Conservation (phyloP, 768 basidiomycete species). For the Naganishia randhawae region DNA sequence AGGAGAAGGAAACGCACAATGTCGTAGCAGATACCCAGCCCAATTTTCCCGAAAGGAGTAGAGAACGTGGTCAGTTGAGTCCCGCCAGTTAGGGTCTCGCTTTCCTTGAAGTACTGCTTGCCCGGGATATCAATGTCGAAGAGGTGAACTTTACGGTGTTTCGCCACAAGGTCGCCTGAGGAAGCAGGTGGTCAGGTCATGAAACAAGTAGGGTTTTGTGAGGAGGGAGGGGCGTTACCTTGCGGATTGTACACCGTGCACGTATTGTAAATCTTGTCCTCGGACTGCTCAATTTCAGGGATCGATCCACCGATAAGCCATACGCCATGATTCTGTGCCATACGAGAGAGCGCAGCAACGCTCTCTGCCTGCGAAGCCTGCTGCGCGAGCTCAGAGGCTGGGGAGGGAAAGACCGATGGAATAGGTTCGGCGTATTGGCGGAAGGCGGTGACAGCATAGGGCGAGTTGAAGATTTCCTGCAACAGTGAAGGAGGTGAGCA, state of each 20-base stretch:
- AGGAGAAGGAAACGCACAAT: constrained; percentile 51
- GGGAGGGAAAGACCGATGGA: constrained; percentile 9
- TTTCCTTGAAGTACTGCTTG: constrained; percentile 60
- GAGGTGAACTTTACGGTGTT: constrained; percentile 89
- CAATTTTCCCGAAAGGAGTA: constrained; percentile 95
- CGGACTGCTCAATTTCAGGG: constrained; percentile 67
- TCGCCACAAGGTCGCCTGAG: constrained; percentile 75
- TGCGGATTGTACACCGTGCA: constrained; percentile 77
- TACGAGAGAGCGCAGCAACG: constrained; percentile 72
- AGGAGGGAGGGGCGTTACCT: constrained; percentile 33
- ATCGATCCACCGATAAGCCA: constrained; percentile 98
- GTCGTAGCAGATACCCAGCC: constrained; percentile 94
- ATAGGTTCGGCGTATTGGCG: constrained; percentile 62
- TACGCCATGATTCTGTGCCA: constrained; percentile 69
- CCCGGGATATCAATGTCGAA: constrained; percentile 88
- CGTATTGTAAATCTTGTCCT: constrained; percentile 81
- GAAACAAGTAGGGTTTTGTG: constrained; percentile 5
- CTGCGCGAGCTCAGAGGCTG: background rate
- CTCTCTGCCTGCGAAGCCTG: constrained; percentile 54
- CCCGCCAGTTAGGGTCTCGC: constrained; percentile 79
- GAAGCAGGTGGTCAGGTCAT: constrained; percentile 28
- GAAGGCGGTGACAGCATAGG: constrained; percentile 60
- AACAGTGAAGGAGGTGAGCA: background rate
- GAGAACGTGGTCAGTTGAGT: constrained; percentile 72
- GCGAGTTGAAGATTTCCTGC: constrained; percentile 54